Percentiles rank a stretch among this genome's conserved stretches.
Evolutionary conservation across 2,329 filamentous ascomycete species (phyloP).

Genomic region (Didymella glomerata): DNA sequence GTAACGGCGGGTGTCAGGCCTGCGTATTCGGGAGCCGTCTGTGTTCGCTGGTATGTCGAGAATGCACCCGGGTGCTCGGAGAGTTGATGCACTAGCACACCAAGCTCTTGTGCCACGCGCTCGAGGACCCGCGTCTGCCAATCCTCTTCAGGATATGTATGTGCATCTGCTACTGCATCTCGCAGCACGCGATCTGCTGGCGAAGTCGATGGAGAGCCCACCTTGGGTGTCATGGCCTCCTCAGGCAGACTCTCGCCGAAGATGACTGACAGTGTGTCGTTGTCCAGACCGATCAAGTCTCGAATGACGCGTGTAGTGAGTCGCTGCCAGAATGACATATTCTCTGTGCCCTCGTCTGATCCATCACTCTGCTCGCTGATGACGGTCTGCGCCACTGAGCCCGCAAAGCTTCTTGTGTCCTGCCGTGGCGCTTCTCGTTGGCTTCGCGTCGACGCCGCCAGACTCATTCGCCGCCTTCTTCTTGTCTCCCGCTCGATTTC

Average conservation of each 20-base stretch:
- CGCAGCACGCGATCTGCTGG: constrained; percentile 32
- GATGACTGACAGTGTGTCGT: constrained; percentile 82
- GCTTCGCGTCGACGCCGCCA: constrained; percentile 58
- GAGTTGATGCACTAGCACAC: constrained; percentile 81
- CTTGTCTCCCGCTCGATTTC: constrained; percentile 89
- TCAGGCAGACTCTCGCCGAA: constrained; percentile 79
- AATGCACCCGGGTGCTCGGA: constrained; percentile 90
- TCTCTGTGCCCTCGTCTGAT: constrained; percentile 56
- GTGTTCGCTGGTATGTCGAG: constrained; percentile 74
- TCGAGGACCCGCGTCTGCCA: constrained; percentile 86
- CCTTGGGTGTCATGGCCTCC: constrained; percentile 39
- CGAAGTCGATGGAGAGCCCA: constrained; percentile 32
- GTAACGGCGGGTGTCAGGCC: constrained; percentile 66
- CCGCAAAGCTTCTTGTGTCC: constrained; percentile 19
- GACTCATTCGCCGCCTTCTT: constrained; percentile 69
- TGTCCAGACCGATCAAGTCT: constrained; percentile 90
- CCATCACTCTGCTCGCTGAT: constrained; percentile 46
- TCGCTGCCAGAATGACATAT: constrained; percentile 78
- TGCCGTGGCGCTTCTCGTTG: constrained; percentile 34
- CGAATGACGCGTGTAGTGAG: constrained; percentile 87
- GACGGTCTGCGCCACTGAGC: constrained; percentile 30
- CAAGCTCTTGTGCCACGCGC: constrained; percentile 85
- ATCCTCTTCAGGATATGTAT: constrained; percentile 48
- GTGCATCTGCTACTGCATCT: constrained; percentile 38
- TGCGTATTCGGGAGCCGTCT: constrained; percentile 73